phyloP scores from a whole-genome alignment of 495 filamentous ascomycete species.

The Sporormia fimetaria region DNA sequence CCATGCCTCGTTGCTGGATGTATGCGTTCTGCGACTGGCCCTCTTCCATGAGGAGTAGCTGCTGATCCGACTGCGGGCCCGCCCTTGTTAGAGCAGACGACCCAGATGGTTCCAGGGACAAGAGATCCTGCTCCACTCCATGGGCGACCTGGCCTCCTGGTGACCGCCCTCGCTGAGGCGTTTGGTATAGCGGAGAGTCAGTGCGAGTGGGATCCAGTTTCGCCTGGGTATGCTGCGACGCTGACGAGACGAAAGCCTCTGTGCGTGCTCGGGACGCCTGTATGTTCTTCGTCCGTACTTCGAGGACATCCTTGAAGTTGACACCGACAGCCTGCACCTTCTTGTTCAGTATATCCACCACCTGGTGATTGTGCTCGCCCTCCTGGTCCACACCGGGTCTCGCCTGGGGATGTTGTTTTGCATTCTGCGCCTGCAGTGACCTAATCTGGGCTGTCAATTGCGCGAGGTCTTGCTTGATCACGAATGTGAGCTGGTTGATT shows the following conservation, averaged over 20 bases:
- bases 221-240: slow-evolving; percentile 59
- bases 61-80: slow-evolving; percentile 60
- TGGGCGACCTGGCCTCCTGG: slow-evolving; percentile 41
- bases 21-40: slow-evolving; percentile 75
- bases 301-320: slow-evolving; percentile 94
- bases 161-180: slow-evolving; percentile 53
- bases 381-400: slow-evolving; percentile 57
- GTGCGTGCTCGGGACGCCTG: slow-evolving; percentile 85
- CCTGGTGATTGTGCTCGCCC: slow-evolving; percentile 95
- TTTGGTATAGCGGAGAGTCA: slow-evolving; percentile 76
- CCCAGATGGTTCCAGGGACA: slow-evolving; percentile 63
- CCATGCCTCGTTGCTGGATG: slow-evolving; percentile 85
- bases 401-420: slow-evolving; percentile 58
- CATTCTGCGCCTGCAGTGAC: slow-evolving; percentile 59
- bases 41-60: slow-evolving; percentile 91
- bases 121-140: slow-evolving; percentile 52
- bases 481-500: slow-evolving; percentile 88
- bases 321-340: slow-evolving; percentile 88
- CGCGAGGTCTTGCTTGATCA: slow-evolving; percentile 95
- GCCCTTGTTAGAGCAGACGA: slow-evolving; percentile 40
- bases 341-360: slow-evolving; percentile 82
- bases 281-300: slow-evolving; percentile 96
- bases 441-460: slow-evolving; percentile 80
- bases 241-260: slow-evolving; percentile 90
- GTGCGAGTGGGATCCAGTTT: slow-evolving; percentile 39